These are phyloP conservation scores for Solanum chmielewskii DNA, from an alignment of 257 asterid species.

Conservation along the genomic window DNA sequence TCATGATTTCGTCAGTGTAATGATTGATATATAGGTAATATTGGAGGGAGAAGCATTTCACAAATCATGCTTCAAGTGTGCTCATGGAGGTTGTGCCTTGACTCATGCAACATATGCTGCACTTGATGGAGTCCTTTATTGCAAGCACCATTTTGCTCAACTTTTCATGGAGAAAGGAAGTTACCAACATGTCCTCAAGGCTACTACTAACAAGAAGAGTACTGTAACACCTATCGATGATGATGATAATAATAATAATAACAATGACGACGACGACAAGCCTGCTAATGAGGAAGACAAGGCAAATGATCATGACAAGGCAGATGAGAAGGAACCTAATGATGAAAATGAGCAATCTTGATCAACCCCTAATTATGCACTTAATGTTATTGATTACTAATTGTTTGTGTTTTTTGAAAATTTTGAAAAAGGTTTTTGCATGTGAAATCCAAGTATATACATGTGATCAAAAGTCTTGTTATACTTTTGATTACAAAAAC, in stretches of 20 bases:
- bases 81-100: conserved; percentile 78
- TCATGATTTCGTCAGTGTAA: background rate
- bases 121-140: conserved; percentile 71
- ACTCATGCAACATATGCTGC: conserved; percentile 81
- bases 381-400: background rate
- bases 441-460: background rate
- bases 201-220: conserved; percentile 17
- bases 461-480: background rate
- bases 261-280: background rate
- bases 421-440: background rate
- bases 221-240: conserved; percentile 1
- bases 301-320: background rate
- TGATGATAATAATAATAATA: background rate
- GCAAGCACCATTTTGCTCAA: conserved; percentile 86
- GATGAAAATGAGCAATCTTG: background rate
- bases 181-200: conserved; percentile 41
- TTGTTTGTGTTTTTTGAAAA: background rate
- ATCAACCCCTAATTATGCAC: background rate
- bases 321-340: background rate
- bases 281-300: background rate
- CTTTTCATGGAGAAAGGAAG: conserved; percentile 90
- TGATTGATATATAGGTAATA: conserved; percentile 26
- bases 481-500: background rate
- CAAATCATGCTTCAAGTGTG: conserved; percentile 80
- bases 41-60: conserved; percentile 81